Evolutionary conservation across 192 early-diverging fungal species (phyloP), one percentile per base, ranked within the genome.

Genomic region (Allomyces arbusculus): DNA sequence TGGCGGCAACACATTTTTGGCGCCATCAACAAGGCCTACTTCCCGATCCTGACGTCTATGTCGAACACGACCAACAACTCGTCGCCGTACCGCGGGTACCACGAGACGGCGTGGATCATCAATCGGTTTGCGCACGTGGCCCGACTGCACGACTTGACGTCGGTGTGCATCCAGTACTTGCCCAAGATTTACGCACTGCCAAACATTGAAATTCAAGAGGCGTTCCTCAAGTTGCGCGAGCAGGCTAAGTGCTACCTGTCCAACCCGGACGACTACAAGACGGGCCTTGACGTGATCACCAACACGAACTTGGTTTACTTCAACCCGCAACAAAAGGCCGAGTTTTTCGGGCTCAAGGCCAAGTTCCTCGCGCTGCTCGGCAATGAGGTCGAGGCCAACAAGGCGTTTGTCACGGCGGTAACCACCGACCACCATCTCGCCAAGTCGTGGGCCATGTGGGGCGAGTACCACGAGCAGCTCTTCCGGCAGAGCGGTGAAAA

Each of bases 91-190:
- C 86, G 94, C 23, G 97, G 97, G 24, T 95, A 94, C 74, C 97
- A 99, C 74, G 95, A 99, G 74, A 98, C 94, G 28, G 97, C 97
- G 4, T 99, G 97, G 97, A 98, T 95, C 28, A 98, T 97, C 78
- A 99, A 99, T 71, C 81, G 95, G 50, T 99, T 99, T 73, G 94
- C 97, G 5, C 90, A 95, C 62, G 89, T 96, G 43, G 92, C 95
- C 6, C 78, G 97, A 1, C 90, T 94, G 66, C 97, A 99, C 70
- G 84, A 86, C n/a, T 79, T 99, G 22, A 84, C 88, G 7, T 92
- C 97, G 58, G 94, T 99, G 12, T 97, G 94, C 72, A 87, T 92
- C 68, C 85, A 78, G 61, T 87, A 84, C 26, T 80, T 99, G 44
- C 91, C 88, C 70, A 93, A 93, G 69, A 98, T 99, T 66, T 99